These are phyloP conservation scores for Erythrophleum fordii DNA, from an alignment of 306 rosid genomes.

Conservation along the genomic window DNA sequence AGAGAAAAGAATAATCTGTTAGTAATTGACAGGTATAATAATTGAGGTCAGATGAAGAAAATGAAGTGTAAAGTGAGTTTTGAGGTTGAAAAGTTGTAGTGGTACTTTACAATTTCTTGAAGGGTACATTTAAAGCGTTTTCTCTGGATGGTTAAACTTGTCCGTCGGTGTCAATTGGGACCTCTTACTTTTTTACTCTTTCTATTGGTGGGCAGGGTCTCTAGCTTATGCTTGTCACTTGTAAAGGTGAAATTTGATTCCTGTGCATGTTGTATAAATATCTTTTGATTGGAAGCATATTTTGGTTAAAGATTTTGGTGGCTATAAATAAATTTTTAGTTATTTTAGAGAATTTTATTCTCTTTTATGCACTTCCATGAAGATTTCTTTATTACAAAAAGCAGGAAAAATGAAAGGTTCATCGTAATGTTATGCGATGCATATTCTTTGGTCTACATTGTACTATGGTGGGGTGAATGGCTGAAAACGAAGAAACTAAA, in stretches of 20 bases:
- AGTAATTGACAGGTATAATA: background rate
- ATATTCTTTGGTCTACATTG: slow-evolving; percentile 13
- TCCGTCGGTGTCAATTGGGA: slow-evolving; percentile 25
- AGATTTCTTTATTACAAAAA: slow-evolving; percentile 9
- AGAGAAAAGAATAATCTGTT: slow-evolving; percentile 26
- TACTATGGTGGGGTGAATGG: background rate
- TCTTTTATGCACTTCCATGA: background rate
- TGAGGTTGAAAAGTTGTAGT: background rate
- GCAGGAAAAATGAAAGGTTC: no score
- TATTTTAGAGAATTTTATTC: background rate
- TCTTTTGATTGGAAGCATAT: slow-evolving; percentile 1
- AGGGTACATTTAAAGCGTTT: background rate
- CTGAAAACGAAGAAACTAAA: background rate
- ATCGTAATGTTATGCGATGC: slow-evolving; percentile 2
- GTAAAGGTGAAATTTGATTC: no score
- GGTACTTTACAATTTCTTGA: background rate
- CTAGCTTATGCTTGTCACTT: no score
- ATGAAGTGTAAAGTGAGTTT: background rate
- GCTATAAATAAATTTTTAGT: background rate
- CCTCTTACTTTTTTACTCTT: no score
- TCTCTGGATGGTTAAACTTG: slow-evolving; percentile 4
- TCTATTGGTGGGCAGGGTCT: no score
- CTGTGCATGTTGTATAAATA: background rate
- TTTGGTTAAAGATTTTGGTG: slow-evolving; percentile 24
- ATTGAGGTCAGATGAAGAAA: background rate